phyloP scores from a whole-genome alignment of 164 flowering plant species.

The Buxus sempervirens region DNA sequence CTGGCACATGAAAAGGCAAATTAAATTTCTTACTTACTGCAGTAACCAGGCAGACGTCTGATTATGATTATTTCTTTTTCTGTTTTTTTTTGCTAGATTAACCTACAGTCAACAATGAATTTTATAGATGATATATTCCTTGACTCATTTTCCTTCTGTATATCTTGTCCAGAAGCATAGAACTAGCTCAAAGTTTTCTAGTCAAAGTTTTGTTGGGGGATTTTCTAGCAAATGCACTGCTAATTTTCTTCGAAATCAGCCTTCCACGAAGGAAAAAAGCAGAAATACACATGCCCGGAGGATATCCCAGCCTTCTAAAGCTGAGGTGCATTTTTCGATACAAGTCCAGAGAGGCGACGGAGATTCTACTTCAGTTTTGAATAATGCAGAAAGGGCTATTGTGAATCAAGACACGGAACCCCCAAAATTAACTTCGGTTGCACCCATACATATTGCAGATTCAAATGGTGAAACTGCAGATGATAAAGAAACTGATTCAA shows the following conservation, averaged over 20 bases:
- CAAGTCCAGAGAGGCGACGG: constrained; percentile 15
- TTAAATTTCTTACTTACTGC: not conserved
- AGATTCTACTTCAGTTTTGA: constrained; percentile 17
- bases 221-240: constrained; percentile 40
- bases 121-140: not conserved
- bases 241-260: constrained; percentile 18
- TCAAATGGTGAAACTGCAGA: constrained; percentile 10
- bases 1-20: not conserved
- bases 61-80: not conserved
- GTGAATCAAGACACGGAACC: constrained; percentile 27
- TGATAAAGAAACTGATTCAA: constrained; percentile 16
- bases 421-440: constrained; percentile 12
- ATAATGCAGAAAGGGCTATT: constrained; percentile 28
- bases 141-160: constrained; percentile 2
- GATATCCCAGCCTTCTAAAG: constrained; percentile 24
- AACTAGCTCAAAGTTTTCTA: constrained; percentile 57
- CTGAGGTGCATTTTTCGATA: constrained; percentile 14
- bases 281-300: constrained; percentile 19
- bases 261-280: constrained; percentile 22
- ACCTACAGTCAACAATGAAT: not conserved
- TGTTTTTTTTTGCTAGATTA: not conserved
- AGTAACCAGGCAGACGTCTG: not conserved
- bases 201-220: constrained; percentile 57
- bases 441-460: constrained; percentile 1
- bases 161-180: constrained; percentile 61